Percentiles rank a stretch among this genome's conserved stretches.
Evolutionary conservation across 2,329 filamentous ascomycete species (phyloP).

Genomic region (Ophiosphaerella herpotricha): DNA sequence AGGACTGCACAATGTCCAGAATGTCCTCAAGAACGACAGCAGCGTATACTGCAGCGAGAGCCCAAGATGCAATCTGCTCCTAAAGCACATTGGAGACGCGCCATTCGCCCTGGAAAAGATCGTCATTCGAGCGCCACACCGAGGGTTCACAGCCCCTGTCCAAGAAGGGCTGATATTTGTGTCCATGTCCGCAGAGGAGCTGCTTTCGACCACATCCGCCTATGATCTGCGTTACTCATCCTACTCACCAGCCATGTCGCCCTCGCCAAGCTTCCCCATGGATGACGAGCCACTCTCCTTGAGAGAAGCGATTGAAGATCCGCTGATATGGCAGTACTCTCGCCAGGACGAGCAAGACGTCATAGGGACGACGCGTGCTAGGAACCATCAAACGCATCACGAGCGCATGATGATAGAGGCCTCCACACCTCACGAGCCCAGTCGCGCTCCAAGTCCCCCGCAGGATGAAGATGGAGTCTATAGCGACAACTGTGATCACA

Average conservation of each 20-base stretch:
- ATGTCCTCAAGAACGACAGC: constrained; percentile 79
- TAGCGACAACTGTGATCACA: constrained; percentile 39
- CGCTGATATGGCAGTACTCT: constrained; percentile 37
- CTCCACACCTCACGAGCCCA: constrained; percentile 1
- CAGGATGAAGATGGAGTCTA: constrained; percentile 26
- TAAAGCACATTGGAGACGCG: constrained; percentile 78
- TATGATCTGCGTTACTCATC: constrained; percentile 70
- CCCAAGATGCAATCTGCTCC: constrained; percentile 83
- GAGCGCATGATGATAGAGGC: constrained; percentile 13
- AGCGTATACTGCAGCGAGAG: constrained; percentile 90
- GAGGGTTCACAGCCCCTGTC: constrained; percentile 82
- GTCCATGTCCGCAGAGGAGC: constrained; percentile 79
- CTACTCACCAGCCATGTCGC: constrained; percentile 30
- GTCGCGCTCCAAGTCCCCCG: constrained; percentile 2
- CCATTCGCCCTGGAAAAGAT: constrained; percentile 85
- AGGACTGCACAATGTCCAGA: constrained; percentile 60
- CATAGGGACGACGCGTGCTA: constrained; percentile 22
- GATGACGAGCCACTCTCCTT: constrained; percentile 40
- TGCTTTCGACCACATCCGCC: constrained; percentile 71
- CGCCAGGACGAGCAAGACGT: constrained; percentile 30
- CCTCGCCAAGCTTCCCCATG: constrained; percentile 28
- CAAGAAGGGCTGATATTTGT: constrained; percentile 93
- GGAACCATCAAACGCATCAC: constrained; percentile 29
- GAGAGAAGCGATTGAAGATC: constrained; percentile 41
- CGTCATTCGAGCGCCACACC: constrained; percentile 81